Conservation (phyloP, 2,329 filamentous ascomycete species). For the Conoideocrella luteorostrata region DNA sequence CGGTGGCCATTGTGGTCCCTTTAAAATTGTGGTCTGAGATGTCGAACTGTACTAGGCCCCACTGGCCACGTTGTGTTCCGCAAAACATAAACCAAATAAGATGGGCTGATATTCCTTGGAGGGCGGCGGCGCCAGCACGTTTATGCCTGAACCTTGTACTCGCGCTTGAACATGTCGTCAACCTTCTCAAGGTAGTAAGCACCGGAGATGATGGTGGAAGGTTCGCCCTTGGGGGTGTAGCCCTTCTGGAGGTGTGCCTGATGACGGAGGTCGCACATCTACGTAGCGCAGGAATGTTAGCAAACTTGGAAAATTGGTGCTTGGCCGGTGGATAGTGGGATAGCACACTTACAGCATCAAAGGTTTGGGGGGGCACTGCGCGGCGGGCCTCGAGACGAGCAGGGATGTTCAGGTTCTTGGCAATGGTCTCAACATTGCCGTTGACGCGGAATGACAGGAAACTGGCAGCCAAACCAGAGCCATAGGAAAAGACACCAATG, state of each 20-base stretch:
- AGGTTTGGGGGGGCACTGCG: constrained; percentile 62
- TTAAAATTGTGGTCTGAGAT: constrained; percentile 4
- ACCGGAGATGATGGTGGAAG: constrained; percentile 58
- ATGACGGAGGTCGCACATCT: constrained; percentile 77
- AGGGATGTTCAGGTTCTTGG: constrained; percentile 63
- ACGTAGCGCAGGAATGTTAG: constrained; percentile 11
- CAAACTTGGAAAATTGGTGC: not conserved
- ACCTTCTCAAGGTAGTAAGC: constrained; percentile 76
- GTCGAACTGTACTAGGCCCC: constrained; percentile 6
- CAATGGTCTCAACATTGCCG: constrained; percentile 62
- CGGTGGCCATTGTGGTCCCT: constrained; percentile 1
- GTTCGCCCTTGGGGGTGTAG: constrained; percentile 63
- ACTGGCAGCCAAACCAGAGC: constrained; percentile 65
- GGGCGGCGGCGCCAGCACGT: too few relatives aligned
- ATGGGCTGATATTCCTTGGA: too few relatives aligned
- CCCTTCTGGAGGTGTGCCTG: constrained; percentile 77
- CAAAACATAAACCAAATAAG: constrained; percentile 6
- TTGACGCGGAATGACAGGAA: constrained; percentile 69
- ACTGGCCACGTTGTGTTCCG: not conserved
- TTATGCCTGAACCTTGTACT: constrained; percentile 70
- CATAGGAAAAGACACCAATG: constrained; percentile 72
- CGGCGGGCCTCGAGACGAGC: constrained; percentile 60
- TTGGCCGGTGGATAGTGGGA: too few relatives aligned
- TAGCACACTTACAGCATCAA: constrained; percentile 53
- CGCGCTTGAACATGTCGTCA: constrained; percentile 80